Percentiles rank a stretch among this genome's conserved stretches.
These are phyloP conservation scores for Oryza coarctata DNA, from an alignment of 176 grass and related monocot genomes.

Conservation along the genomic window DNA sequence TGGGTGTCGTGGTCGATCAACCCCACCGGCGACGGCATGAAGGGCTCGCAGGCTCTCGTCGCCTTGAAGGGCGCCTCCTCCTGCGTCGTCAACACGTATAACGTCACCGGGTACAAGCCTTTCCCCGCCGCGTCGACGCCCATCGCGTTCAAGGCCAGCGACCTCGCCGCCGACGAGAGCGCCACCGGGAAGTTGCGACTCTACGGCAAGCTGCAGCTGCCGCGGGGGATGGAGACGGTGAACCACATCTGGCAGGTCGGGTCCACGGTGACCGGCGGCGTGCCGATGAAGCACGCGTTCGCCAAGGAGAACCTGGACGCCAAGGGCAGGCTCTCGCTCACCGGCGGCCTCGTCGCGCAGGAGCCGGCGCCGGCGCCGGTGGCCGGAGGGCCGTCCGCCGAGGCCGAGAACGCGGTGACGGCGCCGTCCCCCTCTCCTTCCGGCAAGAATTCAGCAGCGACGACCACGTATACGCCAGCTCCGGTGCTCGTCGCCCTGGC, in stretches of 20 bases:
- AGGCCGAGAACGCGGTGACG: background rate
- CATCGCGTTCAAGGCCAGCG: constrained; percentile 40
- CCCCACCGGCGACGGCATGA: constrained; percentile 55
- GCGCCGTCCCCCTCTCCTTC: constrained; percentile 9
- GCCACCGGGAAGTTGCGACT: constrained; percentile 42
- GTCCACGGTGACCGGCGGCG: constrained; percentile 28
- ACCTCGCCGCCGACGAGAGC: constrained; percentile 47
- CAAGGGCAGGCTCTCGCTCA: constrained; percentile 36
- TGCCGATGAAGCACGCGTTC: constrained; percentile 55
- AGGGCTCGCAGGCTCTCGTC: constrained; percentile 60
- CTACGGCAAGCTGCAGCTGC: constrained; percentile 61
- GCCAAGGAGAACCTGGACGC: constrained; percentile 34
- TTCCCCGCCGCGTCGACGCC: background rate
- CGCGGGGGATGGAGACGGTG: constrained; percentile 10
- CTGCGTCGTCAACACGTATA: constrained; percentile 53
- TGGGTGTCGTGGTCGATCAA: constrained; percentile 77
- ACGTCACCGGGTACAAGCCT: constrained; percentile 25
- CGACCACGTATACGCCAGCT: background rate
- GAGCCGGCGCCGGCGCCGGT: constrained; percentile 12
- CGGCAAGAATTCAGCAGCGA: background rate
- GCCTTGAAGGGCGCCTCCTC: constrained; percentile 4
- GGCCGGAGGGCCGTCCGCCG: background rate
- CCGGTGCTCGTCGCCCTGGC: constrained; percentile 9
- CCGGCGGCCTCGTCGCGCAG: constrained; percentile 14
- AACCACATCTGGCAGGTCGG: constrained; percentile 90